These are phyloP conservation scores for Neospora caninum DNA, from an alignment of 169 alveolate genomes.

Conservation along the genomic window DNA sequence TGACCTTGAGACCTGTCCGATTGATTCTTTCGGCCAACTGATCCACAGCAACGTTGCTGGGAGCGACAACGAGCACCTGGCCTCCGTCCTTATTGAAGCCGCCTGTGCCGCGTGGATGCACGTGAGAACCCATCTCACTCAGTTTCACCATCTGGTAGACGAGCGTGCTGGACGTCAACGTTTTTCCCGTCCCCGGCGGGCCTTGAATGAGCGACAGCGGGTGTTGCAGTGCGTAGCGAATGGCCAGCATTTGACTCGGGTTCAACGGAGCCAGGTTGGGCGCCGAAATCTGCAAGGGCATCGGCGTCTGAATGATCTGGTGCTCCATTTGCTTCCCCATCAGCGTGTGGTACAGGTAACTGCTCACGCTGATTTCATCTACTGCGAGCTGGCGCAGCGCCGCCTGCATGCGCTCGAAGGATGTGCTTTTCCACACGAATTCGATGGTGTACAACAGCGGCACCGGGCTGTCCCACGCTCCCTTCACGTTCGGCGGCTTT, in stretches of 20 bases:
- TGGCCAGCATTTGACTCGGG: slow-evolving; percentile 91
- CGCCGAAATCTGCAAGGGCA: slow-evolving; percentile 84
- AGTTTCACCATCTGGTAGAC: slow-evolving; percentile 89
- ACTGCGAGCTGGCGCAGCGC: slow-evolving; percentile 80
- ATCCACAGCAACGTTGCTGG: slow-evolving; percentile 96
- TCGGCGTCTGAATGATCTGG: slow-evolving; percentile 9
- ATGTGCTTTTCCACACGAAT: slow-evolving; percentile 94
- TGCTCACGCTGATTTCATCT: slow-evolving; percentile 54
- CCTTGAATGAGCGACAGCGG: slow-evolving; percentile 88
- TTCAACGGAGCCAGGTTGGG: slow-evolving; percentile 93
- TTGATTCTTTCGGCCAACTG: slow-evolving; percentile 94
- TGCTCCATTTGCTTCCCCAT: slow-evolving; percentile 1
- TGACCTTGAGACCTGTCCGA: slow-evolving; percentile 88
- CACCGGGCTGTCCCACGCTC: slow-evolving; percentile 74
- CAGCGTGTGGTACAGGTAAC: slow-evolving; percentile 42
- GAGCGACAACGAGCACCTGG: slow-evolving; percentile 94
- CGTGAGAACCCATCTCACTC: slow-evolving; percentile 67
- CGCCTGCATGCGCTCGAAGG: slow-evolving; percentile 92
- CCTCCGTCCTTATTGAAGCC: slow-evolving; percentile 54
- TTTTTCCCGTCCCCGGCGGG: slow-evolving; percentile 96
- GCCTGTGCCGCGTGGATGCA: not conserved
- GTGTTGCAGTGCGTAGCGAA: slow-evolving; percentile 88
- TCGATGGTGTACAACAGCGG: slow-evolving; percentile 85
- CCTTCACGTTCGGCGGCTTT: slow-evolving; percentile 8
- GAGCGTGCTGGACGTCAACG: slow-evolving; percentile 94